Evolutionary conservation across 2,329 filamentous ascomycete genomes (phyloP).

Genomic region (Sporothrix globosa): DNA sequence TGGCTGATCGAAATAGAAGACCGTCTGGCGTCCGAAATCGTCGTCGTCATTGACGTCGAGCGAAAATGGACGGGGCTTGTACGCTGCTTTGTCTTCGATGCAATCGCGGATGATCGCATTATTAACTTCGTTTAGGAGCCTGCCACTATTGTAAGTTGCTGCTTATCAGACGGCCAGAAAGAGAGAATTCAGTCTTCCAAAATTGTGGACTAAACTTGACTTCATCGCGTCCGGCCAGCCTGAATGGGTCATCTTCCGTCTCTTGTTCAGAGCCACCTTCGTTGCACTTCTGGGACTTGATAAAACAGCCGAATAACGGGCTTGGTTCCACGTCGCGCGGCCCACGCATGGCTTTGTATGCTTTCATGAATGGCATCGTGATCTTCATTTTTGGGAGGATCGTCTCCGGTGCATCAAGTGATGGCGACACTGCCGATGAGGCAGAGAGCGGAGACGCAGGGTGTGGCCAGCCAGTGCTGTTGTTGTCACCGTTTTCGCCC

Average conservation of each 20-base stretch:
- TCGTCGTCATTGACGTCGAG: slow-evolving; percentile 1
- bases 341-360: slow-evolving; percentile 45
- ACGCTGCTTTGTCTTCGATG: not conserved
- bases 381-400: slow-evolving; percentile 29
- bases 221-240: slow-evolving; percentile 24
- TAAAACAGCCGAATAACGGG: slow-evolving; percentile 39
- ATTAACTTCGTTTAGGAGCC: slow-evolving; percentile 31
- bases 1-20: slow-evolving; percentile 31
- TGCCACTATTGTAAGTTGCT: slow-evolving; percentile 13
- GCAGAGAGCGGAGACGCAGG: not conserved
- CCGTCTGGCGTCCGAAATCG: slow-evolving; percentile 13
- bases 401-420: not conserved
- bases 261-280: slow-evolving; percentile 25
- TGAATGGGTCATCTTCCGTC: slow-evolving; percentile 20
- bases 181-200: not conserved
- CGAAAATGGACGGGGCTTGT: not conserved
- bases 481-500: not conserved
- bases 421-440: not conserved
- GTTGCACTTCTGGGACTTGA: slow-evolving; percentile 35
- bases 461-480: not conserved
- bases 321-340: slow-evolving; percentile 37
- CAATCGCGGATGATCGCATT: slow-evolving; percentile 19
- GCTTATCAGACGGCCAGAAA: not conserved
- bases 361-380: slow-evolving; percentile 38
- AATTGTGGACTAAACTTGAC: slow-evolving; percentile 27